These are phyloP conservation scores for Mikania micrantha DNA, from an alignment of 129 eudicot species.

Conservation along the genomic window DNA sequence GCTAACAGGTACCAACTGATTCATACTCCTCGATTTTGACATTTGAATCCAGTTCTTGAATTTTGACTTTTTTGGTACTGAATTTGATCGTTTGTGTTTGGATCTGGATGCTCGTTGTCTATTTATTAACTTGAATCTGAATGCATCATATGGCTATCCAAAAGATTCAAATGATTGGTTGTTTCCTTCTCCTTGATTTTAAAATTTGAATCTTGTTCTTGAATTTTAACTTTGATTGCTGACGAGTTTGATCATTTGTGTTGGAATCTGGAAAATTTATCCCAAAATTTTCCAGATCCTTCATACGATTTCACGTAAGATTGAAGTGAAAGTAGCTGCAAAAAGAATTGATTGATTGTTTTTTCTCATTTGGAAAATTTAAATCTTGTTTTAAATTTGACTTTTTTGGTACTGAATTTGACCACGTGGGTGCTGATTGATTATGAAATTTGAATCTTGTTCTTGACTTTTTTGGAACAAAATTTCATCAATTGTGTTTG, in stretches of 20 bases:
- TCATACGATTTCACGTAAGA: too few relatives aligned
- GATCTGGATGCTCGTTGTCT: constrained; percentile 7
- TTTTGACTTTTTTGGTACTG: not conserved
- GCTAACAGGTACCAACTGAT: not conserved
- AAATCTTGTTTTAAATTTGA: too few relatives aligned
- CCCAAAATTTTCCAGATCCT: too few relatives aligned
- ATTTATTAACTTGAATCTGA: not conserved
- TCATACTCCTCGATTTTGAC: not conserved
- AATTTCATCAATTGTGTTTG: too few relatives aligned
- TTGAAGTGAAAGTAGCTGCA: too few relatives aligned
- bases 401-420: too few relatives aligned
- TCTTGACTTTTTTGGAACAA: too few relatives aligned
- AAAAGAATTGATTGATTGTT: too few relatives aligned
- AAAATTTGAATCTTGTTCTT: not conserved
- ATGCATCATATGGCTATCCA: not conserved
- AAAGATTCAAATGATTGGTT: too few relatives aligned
- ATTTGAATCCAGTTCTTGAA: not conserved
- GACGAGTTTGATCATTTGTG: not conserved
- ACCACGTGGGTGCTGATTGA: too few relatives aligned
- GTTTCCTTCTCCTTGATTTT: not conserved
- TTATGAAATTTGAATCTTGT: too few relatives aligned
- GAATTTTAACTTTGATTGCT: not conserved
- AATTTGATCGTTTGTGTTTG: not conserved
- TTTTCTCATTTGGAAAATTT: too few relatives aligned
- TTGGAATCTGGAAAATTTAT: not conserved